phyloP scores from a whole-genome alignment of 495 filamentous ascomycete genomes.

The Aspergillus wentii region DNA sequence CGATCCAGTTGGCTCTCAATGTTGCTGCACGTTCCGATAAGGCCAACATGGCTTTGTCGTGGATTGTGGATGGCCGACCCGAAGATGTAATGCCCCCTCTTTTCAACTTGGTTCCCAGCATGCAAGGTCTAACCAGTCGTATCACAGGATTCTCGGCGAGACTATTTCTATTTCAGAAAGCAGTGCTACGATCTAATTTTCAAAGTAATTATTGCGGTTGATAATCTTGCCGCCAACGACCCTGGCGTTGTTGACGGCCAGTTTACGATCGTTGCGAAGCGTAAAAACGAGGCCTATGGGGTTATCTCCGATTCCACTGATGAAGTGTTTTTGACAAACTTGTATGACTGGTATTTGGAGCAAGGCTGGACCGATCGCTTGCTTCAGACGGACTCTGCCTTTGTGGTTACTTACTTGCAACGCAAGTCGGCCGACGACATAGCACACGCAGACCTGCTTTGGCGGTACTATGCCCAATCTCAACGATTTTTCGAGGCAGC shows the following conservation, averaged over 20 bases:
- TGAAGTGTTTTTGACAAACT: conserved; percentile 85
- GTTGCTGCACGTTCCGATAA: conserved; percentile 80
- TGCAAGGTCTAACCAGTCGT: no score
- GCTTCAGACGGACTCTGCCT: conserved; percentile 73
- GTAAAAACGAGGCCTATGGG: conserved; percentile 79
- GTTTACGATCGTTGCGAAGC: conserved; percentile 64
- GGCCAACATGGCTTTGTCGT: conserved; percentile 73
- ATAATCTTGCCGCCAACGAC: conserved; percentile 57
- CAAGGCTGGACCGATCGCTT: conserved; percentile 80
- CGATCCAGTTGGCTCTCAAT: conserved; percentile 80
- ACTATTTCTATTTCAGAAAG: conserved; percentile 64
- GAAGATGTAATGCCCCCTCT: conserved; percentile 37
- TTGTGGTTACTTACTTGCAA: conserved; percentile 82
- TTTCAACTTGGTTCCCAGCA: conserved; percentile 28
- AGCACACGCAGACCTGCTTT: conserved; percentile 84
- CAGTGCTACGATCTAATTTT: conserved; percentile 81
- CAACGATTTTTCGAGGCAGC: conserved; percentile 80
- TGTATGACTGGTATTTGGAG: conserved; percentile 94
- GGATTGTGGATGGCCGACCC: conserved; percentile 61
- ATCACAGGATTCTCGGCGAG: conserved; percentile 62
- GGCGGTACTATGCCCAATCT: conserved; percentile 78
- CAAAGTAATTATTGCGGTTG: conserved; percentile 68
- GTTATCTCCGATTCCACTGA: conserved; percentile 82
- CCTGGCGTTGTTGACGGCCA: conserved; percentile 75
- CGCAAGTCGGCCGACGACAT: conserved; percentile 63